Conservation (phyloP, 768 basidiomycete genomes). For the Trametes cingulata region DNA sequence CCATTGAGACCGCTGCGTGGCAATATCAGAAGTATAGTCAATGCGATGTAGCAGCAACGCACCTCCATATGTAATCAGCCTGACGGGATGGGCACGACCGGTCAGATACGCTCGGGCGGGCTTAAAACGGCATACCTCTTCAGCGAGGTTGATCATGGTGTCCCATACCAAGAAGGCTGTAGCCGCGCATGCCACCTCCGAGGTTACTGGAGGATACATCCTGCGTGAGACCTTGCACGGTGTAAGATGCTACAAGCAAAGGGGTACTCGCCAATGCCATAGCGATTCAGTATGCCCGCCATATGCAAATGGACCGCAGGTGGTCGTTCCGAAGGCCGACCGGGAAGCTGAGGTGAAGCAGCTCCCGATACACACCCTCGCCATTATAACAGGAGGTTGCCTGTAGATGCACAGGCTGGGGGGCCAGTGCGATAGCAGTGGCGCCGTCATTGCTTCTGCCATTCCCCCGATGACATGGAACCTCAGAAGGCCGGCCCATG, state of each 20-base stretch:
- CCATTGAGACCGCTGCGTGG: neutral
- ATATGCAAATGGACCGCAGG: too few species aligned
- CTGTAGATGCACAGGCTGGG: too few species aligned
- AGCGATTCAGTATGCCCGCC: too few species aligned
- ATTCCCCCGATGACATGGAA: neutral
- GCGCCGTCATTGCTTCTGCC: neutral
- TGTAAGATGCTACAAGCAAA: neutral
- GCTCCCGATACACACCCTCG: too few species aligned
- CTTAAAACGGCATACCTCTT: constrained; percentile 15
- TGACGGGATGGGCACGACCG: neutral
- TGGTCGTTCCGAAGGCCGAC: too few species aligned
- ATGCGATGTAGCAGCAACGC: too few species aligned
- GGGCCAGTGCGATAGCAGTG: too few species aligned
- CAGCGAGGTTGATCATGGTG: constrained; percentile 18
- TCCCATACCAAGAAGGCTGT: constrained; percentile 20
- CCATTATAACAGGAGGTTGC: too few species aligned
- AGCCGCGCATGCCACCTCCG: constrained; percentile 3
- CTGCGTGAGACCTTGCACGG: neutral
- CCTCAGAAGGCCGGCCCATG: neutral
- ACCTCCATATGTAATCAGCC: constrained; percentile 1
- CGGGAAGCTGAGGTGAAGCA: too few species aligned
- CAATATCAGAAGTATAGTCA: too few species aligned
- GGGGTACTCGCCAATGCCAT: neutral
- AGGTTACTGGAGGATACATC: neutral
- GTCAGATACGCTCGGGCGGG: neutral